Percentiles rank a stretch among this genome's conserved stretches.
Conservation (phyloP, 2,329 filamentous ascomycete genomes). For the Phyllosticta citribraziliensis region DNA sequence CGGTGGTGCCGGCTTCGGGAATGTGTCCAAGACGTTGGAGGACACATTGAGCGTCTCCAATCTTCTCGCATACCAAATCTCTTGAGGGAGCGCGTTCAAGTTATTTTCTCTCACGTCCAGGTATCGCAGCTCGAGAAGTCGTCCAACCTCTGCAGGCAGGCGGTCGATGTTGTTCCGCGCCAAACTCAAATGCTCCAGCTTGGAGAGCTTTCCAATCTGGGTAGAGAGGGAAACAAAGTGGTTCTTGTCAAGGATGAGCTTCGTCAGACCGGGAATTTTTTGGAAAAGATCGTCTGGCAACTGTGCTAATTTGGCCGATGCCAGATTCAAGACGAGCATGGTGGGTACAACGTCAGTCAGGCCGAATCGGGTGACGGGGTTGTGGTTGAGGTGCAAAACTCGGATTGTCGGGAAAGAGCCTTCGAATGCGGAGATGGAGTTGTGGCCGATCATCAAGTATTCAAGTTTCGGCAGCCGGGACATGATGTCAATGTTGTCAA, state of each 20-base stretch:
- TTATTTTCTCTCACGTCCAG: slow-evolving; percentile 93
- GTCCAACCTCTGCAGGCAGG: slow-evolving; percentile 79
- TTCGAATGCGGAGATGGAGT: slow-evolving; percentile 79
- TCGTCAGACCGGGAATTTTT: slow-evolving; percentile 77
- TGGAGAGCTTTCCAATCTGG: slow-evolving; percentile 73
- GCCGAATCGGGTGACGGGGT: slow-evolving; percentile 89
- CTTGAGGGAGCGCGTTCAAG: slow-evolving; percentile 73
- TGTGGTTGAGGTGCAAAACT: slow-evolving; percentile 82
- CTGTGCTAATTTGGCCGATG: slow-evolving; percentile 81
- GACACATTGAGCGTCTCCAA: slow-evolving; percentile 90
- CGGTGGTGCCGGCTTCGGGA: slow-evolving; percentile 63
- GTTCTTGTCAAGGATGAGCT: slow-evolving; percentile 85
- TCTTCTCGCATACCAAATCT: slow-evolving; percentile 92
- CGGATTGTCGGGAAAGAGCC: slow-evolving; percentile 80
- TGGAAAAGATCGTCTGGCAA: slow-evolving; percentile 79
- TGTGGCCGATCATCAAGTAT: slow-evolving; percentile 83
- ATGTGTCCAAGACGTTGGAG: slow-evolving; percentile 82
- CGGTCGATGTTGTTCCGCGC: slow-evolving; percentile 82
- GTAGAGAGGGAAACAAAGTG: slow-evolving; percentile 85
- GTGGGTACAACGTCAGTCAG: slow-evolving; percentile 68
- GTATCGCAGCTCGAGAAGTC: slow-evolving; percentile 70
- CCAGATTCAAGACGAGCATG: slow-evolving; percentile 77
- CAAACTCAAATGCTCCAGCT: slow-evolving; percentile 85
- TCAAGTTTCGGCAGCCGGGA: slow-evolving; percentile 78
- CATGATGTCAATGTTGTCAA: slow-evolving; percentile 80